A percentile compares a stretch with the other conserved stretches of the same genome.
These are phyloP conservation scores for Candida krabiensis DNA, from an alignment of 805 yeast genomes.

Conservation along the genomic window DNA sequence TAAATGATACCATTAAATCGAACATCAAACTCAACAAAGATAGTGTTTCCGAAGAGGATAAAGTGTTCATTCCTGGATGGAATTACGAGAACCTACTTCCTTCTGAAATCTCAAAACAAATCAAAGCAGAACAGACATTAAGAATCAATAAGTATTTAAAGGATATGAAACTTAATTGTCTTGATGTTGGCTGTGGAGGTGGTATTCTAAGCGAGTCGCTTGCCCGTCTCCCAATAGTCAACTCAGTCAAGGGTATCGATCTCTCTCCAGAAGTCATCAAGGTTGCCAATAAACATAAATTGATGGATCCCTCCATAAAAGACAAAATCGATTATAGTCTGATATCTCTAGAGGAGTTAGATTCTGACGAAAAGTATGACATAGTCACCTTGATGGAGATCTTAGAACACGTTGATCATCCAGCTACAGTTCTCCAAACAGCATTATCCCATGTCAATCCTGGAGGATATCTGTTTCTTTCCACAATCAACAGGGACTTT, in stretches of 20 bases:
- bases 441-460: constrained; percentile 70
- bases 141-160: constrained; percentile 39
- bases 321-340: constrained; percentile 54
- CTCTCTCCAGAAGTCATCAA: constrained; percentile 77
- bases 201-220: constrained; percentile 87
- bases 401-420: constrained; percentile 91
- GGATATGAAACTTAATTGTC: constrained; percentile 46
- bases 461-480: constrained; percentile 82
- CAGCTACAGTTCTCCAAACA: constrained; percentile 66
- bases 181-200: constrained; percentile 99
- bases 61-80: constrained; percentile 76
- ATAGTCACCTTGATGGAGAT: constrained; percentile 90
- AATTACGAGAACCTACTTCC: constrained; percentile 64
- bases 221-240: constrained; percentile 69
- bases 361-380: constrained; percentile 53
- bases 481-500: constrained; percentile 89
- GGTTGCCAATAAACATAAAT: constrained; percentile 73
- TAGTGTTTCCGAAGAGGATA: constrained; percentile 37
- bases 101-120: constrained; percentile 43
- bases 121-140: constrained; percentile 49
- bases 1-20: constrained; percentile 56
- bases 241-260: constrained; percentile 77
- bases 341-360: constrained; percentile 60
- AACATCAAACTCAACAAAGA: constrained; percentile 45
- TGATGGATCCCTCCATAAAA: constrained; percentile 61